Evolutionary conservation across 2,329 filamentous ascomycete species (phyloP).

Genomic region (Pseudogymnoascus sp.): DNA sequence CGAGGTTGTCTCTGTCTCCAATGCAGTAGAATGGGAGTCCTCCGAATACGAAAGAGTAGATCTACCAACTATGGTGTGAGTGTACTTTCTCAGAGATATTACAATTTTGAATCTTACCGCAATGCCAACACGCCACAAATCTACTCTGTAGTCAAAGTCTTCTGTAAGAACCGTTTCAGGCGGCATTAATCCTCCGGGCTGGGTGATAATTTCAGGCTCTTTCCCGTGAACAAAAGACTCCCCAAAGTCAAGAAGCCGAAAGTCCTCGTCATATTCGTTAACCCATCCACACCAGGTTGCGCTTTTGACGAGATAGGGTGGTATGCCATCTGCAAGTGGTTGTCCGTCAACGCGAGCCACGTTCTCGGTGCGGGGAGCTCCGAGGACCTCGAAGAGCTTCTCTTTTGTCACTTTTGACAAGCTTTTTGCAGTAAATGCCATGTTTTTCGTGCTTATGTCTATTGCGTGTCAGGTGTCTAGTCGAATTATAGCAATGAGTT

Average conservation of each 20-base stretch:
- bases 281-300: constrained; percentile 16
- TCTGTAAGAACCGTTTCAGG: constrained; percentile 22
- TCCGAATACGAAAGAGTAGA: constrained; percentile 15
- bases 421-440: constrained; percentile 22
- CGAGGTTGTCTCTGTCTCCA: not conserved
- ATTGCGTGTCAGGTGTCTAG: constrained; percentile 12
- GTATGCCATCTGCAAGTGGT: constrained; percentile 14
- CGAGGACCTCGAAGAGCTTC: constrained; percentile 16
- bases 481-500: not conserved
- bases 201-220: constrained; percentile 16
- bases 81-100: not conserved
- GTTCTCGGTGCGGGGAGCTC: not conserved
- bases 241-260: constrained; percentile 23
- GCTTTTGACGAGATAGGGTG: constrained; percentile 15
- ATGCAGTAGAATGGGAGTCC: constrained; percentile 10
- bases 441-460: constrained; percentile 27
- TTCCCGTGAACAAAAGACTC: constrained; percentile 14
- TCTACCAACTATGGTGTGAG: constrained; percentile 9
- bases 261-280: constrained; percentile 21
- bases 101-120: constrained; percentile 5
- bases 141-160: constrained; percentile 18
- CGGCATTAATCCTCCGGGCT: constrained; percentile 17
- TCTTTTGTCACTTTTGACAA: constrained; percentile 14
- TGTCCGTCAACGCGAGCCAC: constrained; percentile 2
- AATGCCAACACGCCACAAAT: constrained; percentile 20